Evolutionary conservation across 345 rosid species (phyloP).

Genomic region (Gossypium turneri): DNA sequence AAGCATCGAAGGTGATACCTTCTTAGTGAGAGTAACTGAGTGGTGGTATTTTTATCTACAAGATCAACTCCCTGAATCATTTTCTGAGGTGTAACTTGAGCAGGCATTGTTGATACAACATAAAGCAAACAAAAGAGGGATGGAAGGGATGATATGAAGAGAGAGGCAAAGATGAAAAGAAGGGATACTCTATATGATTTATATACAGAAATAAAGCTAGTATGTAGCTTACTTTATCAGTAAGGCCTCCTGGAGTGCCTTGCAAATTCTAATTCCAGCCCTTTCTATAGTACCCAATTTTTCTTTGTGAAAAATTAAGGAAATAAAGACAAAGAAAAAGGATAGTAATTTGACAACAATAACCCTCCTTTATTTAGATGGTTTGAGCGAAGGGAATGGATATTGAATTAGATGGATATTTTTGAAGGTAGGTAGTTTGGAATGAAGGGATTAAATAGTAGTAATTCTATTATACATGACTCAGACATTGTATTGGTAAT

Average conservation of each 20-base stretch:
- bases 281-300: too few species aligned
- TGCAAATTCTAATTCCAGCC: neutral
- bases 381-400: neutral
- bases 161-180: neutral
- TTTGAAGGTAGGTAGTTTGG: neutral
- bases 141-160: neutral
- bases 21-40: neutral
- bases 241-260: neutral
- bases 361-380: neutral
- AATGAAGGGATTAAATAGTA: neutral
- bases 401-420: neutral
- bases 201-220: neutral
- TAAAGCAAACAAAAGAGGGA: neutral
- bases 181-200: neutral
- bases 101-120: slow-evolving; percentile 10
- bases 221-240: neutral
- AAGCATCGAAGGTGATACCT: neutral
- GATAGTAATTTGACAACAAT: neutral
- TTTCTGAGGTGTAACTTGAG: slow-evolving; percentile 1
- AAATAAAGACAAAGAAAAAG: neutral
- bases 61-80: neutral
- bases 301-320: too few species aligned
- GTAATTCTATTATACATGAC: neutral
- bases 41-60: neutral
- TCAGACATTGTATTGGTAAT: neutral